Conservation (phyloP, 345 rosid species). For the Camelina sativa region DNA sequence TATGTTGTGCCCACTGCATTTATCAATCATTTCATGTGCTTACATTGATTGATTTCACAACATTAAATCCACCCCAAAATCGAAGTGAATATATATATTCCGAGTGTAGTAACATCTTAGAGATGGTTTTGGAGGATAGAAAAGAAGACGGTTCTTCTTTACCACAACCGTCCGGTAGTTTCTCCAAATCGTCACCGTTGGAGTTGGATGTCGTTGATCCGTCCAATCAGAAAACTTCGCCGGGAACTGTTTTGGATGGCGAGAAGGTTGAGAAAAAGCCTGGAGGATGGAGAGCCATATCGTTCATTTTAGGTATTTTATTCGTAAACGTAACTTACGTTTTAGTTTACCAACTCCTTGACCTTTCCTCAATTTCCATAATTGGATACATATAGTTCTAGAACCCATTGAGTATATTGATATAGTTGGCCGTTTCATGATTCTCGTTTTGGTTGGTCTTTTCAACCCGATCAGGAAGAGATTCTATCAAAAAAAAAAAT, state of each 20-base stretch:
- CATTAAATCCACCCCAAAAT: constrained; percentile 15
- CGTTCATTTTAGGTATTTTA: constrained; percentile 67
- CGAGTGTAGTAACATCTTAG: constrained; percentile 18
- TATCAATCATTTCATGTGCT: constrained; percentile 29
- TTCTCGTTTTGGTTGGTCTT: neutral
- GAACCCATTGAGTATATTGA: neutral
- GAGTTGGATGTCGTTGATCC: constrained; percentile 30
- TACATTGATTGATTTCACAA: constrained; percentile 28
- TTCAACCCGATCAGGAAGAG: neutral
- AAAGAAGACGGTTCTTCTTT: constrained; percentile 27
- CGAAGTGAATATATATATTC: constrained; percentile 29
- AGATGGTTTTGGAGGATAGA: constrained; percentile 30
- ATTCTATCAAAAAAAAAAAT: no score
- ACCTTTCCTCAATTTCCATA: constrained; percentile 2
- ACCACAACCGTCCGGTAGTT: constrained; percentile 14
- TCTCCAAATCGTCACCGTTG: constrained; percentile 27
- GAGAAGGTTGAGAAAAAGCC: constrained; percentile 50
- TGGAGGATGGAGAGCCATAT: constrained; percentile 85
- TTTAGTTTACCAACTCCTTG: constrained; percentile 20
- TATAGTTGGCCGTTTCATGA: constrained; percentile 17
- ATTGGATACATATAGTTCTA: neutral
- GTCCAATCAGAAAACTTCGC: constrained; percentile 16
- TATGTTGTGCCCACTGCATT: constrained; percentile 22
- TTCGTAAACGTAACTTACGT: neutral
- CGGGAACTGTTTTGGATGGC: constrained; percentile 10